phyloP scores from a whole-genome alignment of 1,284 basidiomycete species.

The Phenoliferia sp. region DNA sequence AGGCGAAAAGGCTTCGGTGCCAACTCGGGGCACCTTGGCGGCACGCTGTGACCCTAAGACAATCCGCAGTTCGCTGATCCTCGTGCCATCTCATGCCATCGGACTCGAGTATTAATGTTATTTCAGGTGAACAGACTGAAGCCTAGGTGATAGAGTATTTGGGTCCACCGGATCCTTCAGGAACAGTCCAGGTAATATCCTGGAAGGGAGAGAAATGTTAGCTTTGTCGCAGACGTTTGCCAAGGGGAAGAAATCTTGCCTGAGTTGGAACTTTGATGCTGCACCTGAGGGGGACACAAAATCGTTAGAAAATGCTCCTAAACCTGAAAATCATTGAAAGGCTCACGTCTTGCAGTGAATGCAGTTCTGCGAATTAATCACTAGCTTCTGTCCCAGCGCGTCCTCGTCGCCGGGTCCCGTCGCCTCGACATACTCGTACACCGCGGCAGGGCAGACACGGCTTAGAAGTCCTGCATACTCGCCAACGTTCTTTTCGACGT shows the following conservation, averaged over 20 bases:
- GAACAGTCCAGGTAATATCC: constrained; percentile 88
- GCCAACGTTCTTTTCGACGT: constrained; percentile 64
- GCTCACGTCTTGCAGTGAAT: constrained; percentile 80
- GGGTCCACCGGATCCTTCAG: constrained; percentile 87
- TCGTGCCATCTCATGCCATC: background rate
- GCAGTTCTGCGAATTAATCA: constrained; percentile 95
- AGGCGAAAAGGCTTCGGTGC: no score
- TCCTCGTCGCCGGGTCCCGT: constrained; percentile 54
- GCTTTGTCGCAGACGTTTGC: no score
- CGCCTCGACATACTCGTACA: constrained; percentile 87
- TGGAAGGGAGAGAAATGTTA: constrained; percentile 60
- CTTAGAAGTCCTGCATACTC: constrained; percentile 84
- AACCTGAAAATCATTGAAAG: background rate
- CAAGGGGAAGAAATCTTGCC: background rate
- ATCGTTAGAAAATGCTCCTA: background rate
- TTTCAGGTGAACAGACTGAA: background rate
- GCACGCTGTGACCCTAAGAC: no score
- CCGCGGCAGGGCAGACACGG: constrained; percentile 87
- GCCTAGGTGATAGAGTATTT: constrained; percentile 55
- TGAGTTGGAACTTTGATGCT: constrained; percentile 18
- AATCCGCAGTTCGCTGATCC: background rate
- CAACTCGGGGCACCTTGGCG: no score
- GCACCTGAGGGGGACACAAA: background rate
- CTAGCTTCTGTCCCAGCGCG: constrained; percentile 72
- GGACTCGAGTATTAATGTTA: background rate